Evolutionary conservation across 805 yeast species (phyloP), one percentile per base, ranked within the genome.

Genomic region (Candida sphagnicola): DNA sequence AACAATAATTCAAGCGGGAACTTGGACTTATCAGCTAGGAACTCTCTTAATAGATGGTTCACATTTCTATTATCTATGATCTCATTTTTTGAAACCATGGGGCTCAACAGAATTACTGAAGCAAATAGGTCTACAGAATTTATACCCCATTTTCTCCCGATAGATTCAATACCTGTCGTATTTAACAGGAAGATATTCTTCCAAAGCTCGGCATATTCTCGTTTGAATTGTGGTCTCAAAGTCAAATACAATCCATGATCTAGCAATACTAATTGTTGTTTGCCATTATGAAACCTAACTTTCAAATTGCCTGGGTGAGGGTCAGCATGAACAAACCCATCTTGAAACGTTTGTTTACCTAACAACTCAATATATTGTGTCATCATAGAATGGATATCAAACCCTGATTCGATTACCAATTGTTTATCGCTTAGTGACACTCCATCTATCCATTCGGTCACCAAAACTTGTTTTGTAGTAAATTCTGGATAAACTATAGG

Each of bases 281-380:
- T 53, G 2, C 63, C 62, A 2, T 43, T 30, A 11, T 61, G 54
- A 19, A 54, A 49, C 28, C 89, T 61, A 3, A 80, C 77, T 39
- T 85, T 53, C 46, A 85, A 58, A 54, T 85, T 85, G 4, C 95
- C 95, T 1, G 93, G 93, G 50, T 85, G 95, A 10, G 91, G 86
- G 52, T 82, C 90, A 38, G 85, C 75, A 53, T 82, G 89, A 13
- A 82, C 78, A 23, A 75, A 64, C 4, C 87, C 88, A 74, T 82
- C 82, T 21, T 67, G 59, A 54, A 80, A 83, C 13, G 80, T 75
- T 59, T 78, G 85, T 43, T 72, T 67, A 16, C 79, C 75, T 46
- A 74, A 75, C 14, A 77, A 64, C 34, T 61, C 61, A 33, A 78
- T 61, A 46, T 81, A 74, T 41, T 68, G 73, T 14, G 62, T 56